Evolutionary conservation across 352 stramenopile genomes (phyloP).

Genomic region (Phytophthora pluvialis): DNA sequence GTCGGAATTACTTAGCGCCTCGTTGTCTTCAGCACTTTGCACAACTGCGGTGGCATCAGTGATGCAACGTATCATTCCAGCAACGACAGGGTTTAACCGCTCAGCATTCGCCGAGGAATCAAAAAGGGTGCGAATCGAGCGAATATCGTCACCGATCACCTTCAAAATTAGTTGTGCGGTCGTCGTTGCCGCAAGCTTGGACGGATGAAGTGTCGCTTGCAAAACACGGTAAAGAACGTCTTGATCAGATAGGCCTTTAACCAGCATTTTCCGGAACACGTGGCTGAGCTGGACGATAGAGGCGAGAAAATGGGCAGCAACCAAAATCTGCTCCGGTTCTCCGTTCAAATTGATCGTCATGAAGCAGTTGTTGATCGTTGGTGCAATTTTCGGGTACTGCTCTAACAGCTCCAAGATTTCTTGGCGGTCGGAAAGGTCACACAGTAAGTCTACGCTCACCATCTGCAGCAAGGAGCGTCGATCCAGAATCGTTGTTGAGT

Average conservation of each 20-base stretch:
- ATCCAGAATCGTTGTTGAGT: slow-evolving; percentile 45
- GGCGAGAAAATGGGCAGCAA: slow-evolving; percentile 70
- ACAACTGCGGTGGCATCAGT: slow-evolving; percentile 50
- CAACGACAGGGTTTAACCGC: slow-evolving; percentile 54
- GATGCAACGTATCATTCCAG: slow-evolving; percentile 65
- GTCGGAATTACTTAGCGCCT: slow-evolving; percentile 57
- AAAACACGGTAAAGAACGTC: slow-evolving; percentile 74
- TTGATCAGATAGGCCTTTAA: slow-evolving; percentile 57
- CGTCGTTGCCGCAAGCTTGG: slow-evolving; percentile 60
- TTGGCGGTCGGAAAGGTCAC: slow-evolving; percentile 60
- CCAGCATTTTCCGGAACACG: slow-evolving; percentile 67
- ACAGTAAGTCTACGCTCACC: slow-evolving; percentile 72
- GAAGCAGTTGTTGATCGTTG: slow-evolving; percentile 58
- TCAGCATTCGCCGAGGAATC: slow-evolving; percentile 43
- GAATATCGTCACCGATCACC: slow-evolving; percentile 66
- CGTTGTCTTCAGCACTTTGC: slow-evolving; percentile 48
- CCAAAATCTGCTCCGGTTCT: slow-evolving; percentile 58
- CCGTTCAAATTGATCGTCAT: slow-evolving; percentile 76
- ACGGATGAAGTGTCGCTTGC: slow-evolving; percentile 73
- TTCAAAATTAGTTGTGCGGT: slow-evolving; percentile 64
- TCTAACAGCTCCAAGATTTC: slow-evolving; percentile 66
- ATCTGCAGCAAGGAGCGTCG: slow-evolving; percentile 53
- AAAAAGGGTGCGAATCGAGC: slow-evolving; percentile 54
- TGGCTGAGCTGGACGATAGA: slow-evolving; percentile 56
- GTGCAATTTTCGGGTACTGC: slow-evolving; percentile 52